A percentile compares a stretch with the other conserved stretches of the same genome.
Evolutionary conservation across 768 basidiomycete genomes (phyloP).

Genomic region (Fistulinella prunicolor): DNA sequence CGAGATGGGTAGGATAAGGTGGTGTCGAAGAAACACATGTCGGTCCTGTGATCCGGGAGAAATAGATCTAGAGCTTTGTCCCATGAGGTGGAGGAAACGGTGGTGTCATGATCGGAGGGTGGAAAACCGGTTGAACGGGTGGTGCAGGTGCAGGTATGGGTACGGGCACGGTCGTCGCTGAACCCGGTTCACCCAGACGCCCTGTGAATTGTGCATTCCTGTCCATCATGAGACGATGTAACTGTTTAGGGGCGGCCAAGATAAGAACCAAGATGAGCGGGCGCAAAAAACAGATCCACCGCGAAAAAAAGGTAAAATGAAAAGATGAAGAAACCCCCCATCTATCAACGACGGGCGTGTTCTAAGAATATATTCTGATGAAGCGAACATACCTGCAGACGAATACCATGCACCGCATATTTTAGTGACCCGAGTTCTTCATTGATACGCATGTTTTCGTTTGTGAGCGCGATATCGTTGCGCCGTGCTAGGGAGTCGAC

Average conservation of each 20-base stretch:
- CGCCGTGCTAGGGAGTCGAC: constrained; percentile 61
- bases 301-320: constrained; percentile 4
- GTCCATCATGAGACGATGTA: constrained; percentile 76
- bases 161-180: constrained; percentile 13
- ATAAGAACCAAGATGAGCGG: constrained; percentile 14
- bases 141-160: constrained; percentile 22
- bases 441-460: constrained; percentile 67
- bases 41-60: constrained; percentile 1
- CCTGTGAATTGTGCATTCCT: constrained; percentile 59
- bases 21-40: background rate
- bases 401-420: constrained; percentile 67
- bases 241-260: constrained; percentile 31
- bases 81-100: constrained; percentile 30
- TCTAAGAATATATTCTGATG: constrained; percentile 4
- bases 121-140: constrained; percentile 22
- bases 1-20: background rate
- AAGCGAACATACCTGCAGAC: constrained; percentile 63
- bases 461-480: constrained; percentile 62
- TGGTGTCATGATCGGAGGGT: constrained; percentile 31
- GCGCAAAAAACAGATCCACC: constrained; percentile 7
- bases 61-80: constrained; percentile 26
- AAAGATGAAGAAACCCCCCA: constrained; percentile 3
- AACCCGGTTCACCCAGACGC: constrained; percentile 30
- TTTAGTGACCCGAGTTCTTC: constrained; percentile 73
- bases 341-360: background rate